phyloP scores from a whole-genome alignment of 2,329 filamentous ascomycete species.

The Monosporascus sp. region DNA sequence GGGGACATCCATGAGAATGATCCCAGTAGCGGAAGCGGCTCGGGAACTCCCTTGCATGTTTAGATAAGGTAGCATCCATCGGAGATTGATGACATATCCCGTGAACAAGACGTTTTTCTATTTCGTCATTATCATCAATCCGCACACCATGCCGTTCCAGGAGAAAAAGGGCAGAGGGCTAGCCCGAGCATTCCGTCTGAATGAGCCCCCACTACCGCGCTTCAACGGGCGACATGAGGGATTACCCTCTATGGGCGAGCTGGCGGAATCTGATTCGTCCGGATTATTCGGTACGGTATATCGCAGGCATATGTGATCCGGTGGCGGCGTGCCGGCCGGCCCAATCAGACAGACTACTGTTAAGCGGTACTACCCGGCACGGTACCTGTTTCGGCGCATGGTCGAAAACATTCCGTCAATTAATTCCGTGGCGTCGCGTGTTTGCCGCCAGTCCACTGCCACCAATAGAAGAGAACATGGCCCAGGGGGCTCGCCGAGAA shows the following conservation, averaged over 20 bases:
- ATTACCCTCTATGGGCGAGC: background rate
- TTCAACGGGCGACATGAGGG: too few species aligned
- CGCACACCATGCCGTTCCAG: background rate
- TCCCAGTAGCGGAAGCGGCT: background rate
- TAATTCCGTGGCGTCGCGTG: background rate
- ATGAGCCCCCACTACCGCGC: too few species aligned
- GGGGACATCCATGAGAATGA: background rate
- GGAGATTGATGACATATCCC: background rate
- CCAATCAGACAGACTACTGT: background rate
- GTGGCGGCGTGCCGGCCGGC: background rate
- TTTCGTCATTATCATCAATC: background rate
- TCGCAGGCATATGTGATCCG: background rate
- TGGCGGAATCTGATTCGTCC: background rate
- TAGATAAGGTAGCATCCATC: background rate
- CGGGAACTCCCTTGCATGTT: background rate
- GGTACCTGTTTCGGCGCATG: background rate
- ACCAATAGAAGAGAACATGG: background rate
- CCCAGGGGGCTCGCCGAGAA: background rate
- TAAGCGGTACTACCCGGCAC: background rate
- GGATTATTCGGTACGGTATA: background rate
- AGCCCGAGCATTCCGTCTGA: background rate
- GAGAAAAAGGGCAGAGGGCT: background rate
- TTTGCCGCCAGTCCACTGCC: background rate
- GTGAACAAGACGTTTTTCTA: background rate
- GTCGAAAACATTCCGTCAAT: background rate